Base-by-base conservation (phyloP, 2,329 filamentous ascomycete genomes). In the Sclerotiophoma versabilis region DNA sequence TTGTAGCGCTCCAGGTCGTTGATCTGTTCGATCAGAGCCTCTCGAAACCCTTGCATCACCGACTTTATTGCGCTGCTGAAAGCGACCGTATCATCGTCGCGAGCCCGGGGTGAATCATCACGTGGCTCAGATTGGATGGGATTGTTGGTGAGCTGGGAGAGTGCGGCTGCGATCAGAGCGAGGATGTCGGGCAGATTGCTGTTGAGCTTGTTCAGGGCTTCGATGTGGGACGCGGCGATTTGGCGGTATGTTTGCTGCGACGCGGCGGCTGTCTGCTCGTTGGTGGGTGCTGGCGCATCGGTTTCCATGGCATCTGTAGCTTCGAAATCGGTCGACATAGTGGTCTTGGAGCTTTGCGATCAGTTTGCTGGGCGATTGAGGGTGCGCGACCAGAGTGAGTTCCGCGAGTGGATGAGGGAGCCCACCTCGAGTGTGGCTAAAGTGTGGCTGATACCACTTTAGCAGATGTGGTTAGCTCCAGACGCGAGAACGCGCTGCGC, bases 81-180 rank as follows among this genome's bases (percentile, higher is more conserved):
- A 60, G 47, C 58, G 53, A 60, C 50, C 52, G 70, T 55, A 56
- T 72, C 51, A 76, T 69, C 57, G 74, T 76, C 58, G 76, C 76
- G 65, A 81, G 50, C 22, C 77, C 76, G 56, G 78, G 78, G 58
- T 62, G 63, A 74, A 65, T 64, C 60, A 46, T 54, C 51, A 62
- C 49, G 60, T 57, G 60, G 37, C 59, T 63, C 53, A 54, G 70
- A 62, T 82, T 83, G 33, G 84, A 87, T 84, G 63, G 86, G 80
- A 23, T 58, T 29, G 29, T 68, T 70, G 44, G 69, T 73, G 43
- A 73, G 81, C 33, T 72, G 84, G 76, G 96, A 92, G 64, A 96
- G 90, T 34, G 88, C 85, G 63, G 87, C 89, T 50, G 96, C 84
- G 68, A 96, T 91, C 52, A 87, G 92, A 60, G 90, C 90, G 72